Base-by-base conservation (phyloP, 257 asterid genomes). In the Catharanthus roseus region DNA sequence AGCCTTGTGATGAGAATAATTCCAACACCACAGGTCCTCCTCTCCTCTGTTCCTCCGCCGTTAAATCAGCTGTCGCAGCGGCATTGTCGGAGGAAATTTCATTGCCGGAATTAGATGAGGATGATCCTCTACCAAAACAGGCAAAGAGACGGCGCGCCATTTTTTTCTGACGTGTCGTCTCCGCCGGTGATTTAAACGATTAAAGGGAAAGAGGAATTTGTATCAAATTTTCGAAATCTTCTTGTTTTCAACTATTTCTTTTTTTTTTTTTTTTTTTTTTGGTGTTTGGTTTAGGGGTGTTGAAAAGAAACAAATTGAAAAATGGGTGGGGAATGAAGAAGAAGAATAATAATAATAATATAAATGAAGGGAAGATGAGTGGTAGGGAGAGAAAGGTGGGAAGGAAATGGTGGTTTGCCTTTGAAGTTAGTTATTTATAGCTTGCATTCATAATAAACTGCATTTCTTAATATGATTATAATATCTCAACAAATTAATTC, bases 1-100 rank as follows among this genome's bases (percentile, higher is more conserved):
- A 93, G 12, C 98, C 98, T 80, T 93, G 98, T 10, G 97, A 93
- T 10, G 97, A 73, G 88, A 90, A 93, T 9, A 93, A 87, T 83
- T 93, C 98, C 78, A 87, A 89, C 83, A 93, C 85, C 78, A 89
- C 86, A 3, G 90, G 84, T 0, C 95, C 93, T 28, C 83, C 82
- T 51, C 90, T 71, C 69, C 86, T 77, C 73, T 81, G 85, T 76
- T 89, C 95, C 85, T 86, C 92, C 61, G 81, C 67, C 47, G 88
- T 41, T 12, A 81, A 0, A n/a, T 86, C 97, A 16, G 85, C 89
- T 58, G 95, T 78, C 36, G 73, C 85, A 55, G 95, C 76, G 41
- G 73, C 85, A 29, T 68, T 77, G 1, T 77, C 88, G 19, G 61
- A 73, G 0, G 56, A 24, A 10, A 69, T 11, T 5, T 16, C 71